These are phyloP conservation scores for Apiotrichum siamense DNA, from an alignment of 1,284 basidiomycete species.

Conservation along the genomic window DNA sequence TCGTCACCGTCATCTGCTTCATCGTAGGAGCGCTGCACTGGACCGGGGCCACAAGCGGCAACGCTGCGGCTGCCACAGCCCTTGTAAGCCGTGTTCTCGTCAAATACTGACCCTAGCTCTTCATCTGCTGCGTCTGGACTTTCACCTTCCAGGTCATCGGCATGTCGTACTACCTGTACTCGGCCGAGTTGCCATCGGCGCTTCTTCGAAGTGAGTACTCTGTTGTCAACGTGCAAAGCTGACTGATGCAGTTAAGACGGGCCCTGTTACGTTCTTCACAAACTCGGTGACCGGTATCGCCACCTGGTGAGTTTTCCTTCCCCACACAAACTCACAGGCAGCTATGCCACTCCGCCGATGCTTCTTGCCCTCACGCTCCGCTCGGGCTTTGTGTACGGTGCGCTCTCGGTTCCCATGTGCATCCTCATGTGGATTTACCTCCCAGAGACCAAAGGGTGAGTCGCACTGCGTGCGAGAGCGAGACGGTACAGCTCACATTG, in stretches of 20 bases:
- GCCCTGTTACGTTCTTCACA: no score
- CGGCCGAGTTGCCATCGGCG: conserved; percentile 24
- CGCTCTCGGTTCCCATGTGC: conserved; percentile 18
- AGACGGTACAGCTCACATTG: background rate
- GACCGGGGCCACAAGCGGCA: no score
- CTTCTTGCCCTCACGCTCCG: conserved; percentile 16
- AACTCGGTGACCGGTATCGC: no score
- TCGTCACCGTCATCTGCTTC: conserved; percentile 10
- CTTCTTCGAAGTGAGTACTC: conserved; percentile 18
- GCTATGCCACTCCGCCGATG: conserved; percentile 26
- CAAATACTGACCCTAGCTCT: background rate
- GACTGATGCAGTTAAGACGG: conserved; percentile 18
- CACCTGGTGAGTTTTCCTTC: conserved; percentile 5
- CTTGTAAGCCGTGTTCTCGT: background rate
- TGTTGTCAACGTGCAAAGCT: background rate
- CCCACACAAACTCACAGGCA: background rate
- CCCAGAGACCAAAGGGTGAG: conserved; percentile 29
- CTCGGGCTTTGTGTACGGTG: conserved; percentile 24
- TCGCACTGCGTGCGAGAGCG: background rate
- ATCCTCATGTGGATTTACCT: conserved; percentile 24
- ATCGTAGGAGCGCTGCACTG: no score
- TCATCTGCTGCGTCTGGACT: background rate
- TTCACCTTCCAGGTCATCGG: background rate
- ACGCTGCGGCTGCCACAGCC: no score
- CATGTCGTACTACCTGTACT: conserved; percentile 12